These are phyloP conservation scores for Cordyceps pruinosa DNA, from an alignment of 2,329 filamentous ascomycete species.

Conservation along the genomic window DNA sequence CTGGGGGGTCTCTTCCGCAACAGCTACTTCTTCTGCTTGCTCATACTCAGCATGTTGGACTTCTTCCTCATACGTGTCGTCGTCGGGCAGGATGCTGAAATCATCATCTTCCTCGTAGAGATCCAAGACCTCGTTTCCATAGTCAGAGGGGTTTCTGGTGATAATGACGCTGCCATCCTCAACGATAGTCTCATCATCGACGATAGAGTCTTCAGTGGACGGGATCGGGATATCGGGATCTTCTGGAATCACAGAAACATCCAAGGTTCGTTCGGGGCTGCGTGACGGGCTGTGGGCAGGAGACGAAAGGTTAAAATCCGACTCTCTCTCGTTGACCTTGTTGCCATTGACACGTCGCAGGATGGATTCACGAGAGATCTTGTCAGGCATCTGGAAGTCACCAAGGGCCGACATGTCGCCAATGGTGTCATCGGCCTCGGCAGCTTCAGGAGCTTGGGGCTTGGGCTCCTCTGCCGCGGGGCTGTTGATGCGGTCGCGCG, in stretches of 20 bases:
- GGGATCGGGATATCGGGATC: slow-evolving; percentile 89
- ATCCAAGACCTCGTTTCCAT: slow-evolving; percentile 58
- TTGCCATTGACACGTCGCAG: slow-evolving; percentile 75
- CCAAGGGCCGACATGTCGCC: slow-evolving; percentile 54
- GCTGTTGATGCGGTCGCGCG: slow-evolving; percentile 44
- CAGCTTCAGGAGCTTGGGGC: slow-evolving; percentile 25
- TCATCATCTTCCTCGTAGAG: slow-evolving; percentile 46
- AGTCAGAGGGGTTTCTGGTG: slow-evolving; percentile 57
- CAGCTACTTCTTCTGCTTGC: slow-evolving; percentile 25
- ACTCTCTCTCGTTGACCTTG: slow-evolving; percentile 47
- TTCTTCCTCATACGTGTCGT: slow-evolving; percentile 25
- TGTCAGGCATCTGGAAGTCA: slow-evolving; percentile 62
- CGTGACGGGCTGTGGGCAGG: slow-evolving; percentile 51
- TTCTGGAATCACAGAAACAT: slow-evolving; percentile 47
- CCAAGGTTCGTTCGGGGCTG: slow-evolving; percentile 36
- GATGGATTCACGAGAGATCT: slow-evolving; percentile 91
- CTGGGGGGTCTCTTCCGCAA: slow-evolving; percentile 22
- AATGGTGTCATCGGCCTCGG: slow-evolving; percentile 52
- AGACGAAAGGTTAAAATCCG: slow-evolving; percentile 59
- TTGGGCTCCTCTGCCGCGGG: slow-evolving; percentile 27
- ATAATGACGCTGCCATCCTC: slow-evolving; percentile 58
- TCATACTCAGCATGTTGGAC: background rate
- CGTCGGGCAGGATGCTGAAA: slow-evolving; percentile 57
- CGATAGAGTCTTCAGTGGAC: slow-evolving; percentile 66
- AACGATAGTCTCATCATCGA: slow-evolving; percentile 47